Evolutionary conservation across 768 basidiomycete species (phyloP), one percentile per base, ranked within the genome.

Genomic region (Lactarius hengduanensis): DNA sequence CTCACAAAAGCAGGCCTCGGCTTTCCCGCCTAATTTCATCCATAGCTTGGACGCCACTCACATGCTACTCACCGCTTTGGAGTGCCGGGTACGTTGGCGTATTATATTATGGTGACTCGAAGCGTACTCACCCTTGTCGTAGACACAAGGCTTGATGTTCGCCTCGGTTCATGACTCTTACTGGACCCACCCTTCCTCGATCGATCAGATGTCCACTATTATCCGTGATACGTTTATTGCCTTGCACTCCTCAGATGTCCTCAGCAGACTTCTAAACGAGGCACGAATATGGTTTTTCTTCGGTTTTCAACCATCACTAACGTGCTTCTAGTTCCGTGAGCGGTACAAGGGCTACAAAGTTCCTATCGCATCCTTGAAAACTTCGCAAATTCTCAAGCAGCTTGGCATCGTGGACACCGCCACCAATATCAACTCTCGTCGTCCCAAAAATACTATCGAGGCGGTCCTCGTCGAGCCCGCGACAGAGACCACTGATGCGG

Each of bases 141-240:
- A 94, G 91, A 84, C 87, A 15, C 84, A 84, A 72, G 82, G 80
- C 43, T 73, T 99, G 70, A 88, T 89, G 0, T 98, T 98, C 75
- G 96, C 96, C 0, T 92, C 94, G 0, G 97, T 99, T 13, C 97
- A 99, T 74, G 97, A 99, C 74, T 98, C 97, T 0, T 99, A 98
- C 78, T 99, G 97, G 97, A 98, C 96, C 4, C 97, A 99, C 74
- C 90, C 97, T 0, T 84, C 79, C 55, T 84, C 83, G 70, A 89
- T 98, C 62, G 92, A 97, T 77, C 78, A 86, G 60, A 96, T 98
- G 94, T 91, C 93, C 0, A 81, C 80, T 57, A 82, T 91, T 71
- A 96, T 98, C 72, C 90, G 96, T 34, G 91, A 96, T 54, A 94
- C 92, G 0, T 99, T 99, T 76, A 91, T 98, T 64, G 86, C 90